Percentiles rank a stretch among this genome's conserved stretches.
These are phyloP conservation scores for Parasitella parasitica DNA, from an alignment of 371 early-diverging fungal species.

Conservation along the genomic window DNA sequence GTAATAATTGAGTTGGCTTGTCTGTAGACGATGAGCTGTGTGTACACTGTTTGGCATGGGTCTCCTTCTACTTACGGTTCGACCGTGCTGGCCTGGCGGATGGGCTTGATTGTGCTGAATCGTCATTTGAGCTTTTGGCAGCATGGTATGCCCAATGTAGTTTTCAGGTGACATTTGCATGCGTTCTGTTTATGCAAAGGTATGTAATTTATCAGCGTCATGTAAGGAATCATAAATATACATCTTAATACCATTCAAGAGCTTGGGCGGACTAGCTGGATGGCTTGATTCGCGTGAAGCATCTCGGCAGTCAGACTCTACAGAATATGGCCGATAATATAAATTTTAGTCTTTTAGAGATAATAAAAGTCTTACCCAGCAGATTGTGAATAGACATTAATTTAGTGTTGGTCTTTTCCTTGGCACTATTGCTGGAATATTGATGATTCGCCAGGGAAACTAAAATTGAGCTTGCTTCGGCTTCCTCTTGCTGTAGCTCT, in stretches of 20 bases:
- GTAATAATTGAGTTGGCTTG: neutral
- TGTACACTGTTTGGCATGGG: too few species aligned
- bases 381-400: constrained; percentile 42
- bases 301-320: neutral
- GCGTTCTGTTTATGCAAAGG: neutral
- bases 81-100: neutral
- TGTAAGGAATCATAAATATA: neutral
- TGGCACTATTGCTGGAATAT: neutral
- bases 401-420: neutral
- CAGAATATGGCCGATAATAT: neutral
- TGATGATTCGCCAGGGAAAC: constrained; percentile 35
- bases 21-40: neutral
- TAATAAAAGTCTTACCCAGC: constrained; percentile 27
- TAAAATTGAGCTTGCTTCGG: constrained; percentile 43
- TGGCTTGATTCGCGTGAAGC: neutral
- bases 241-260: neutral
- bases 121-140: neutral
- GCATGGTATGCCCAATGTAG: neutral
- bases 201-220: neutral
- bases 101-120: neutral
- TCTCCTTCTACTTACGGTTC: neutral
- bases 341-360: neutral
- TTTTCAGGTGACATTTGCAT: neutral
- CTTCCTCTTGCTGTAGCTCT: constrained; percentile 20
- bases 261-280: neutral